Evolutionary conservation across 345 rosid species (phyloP), one percentile per base, ranked within the genome.

Genomic region (Anacardium occidentale): DNA sequence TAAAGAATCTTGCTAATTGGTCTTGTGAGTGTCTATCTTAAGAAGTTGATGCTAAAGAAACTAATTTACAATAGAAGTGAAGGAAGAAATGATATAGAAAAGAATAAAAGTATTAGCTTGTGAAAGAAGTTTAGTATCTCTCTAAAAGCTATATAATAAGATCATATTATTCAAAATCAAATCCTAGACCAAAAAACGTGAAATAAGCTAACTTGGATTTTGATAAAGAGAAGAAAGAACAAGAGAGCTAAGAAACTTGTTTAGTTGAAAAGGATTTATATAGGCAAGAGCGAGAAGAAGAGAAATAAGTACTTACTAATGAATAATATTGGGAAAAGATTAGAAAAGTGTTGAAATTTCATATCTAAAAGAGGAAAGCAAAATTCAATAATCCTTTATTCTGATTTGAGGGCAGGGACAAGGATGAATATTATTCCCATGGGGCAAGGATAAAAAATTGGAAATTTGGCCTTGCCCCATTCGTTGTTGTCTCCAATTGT

Each of bases 1-100:
- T 94, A 84, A 92, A 96, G 42, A 93, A 94, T 56, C 83, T 94
- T 2, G 90, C 94, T 58, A 92, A 84, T 77, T 83, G 84, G 76
- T 89, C 85, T 32, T 86, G 92, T 76, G 95, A 89, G 48, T 71
- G 87, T 20, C 92, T 90, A 59, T 80, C 82, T 0, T 69, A 79
- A 24, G 80, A 62, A 3, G 63, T 62, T 8, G 82, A 58, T 2
- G 77, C 64, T 9, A 77, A 47, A 3, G 12, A 45, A 1, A 8
- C 48, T 6, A 71, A 34, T 45, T 25, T 32, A 69, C 64, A 71
- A 70, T 52, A 44, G 60, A 73, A 75, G 44, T 67, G 45, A 68
- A 79, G 76, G 66, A 58, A 25, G 89, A 80, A n/a, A n/a, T n/a
- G 72, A 67, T 74, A 48, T 85, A 71, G 68, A 80, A 82, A 10